Base-by-base conservation (phyloP, 1,284 basidiomycete genomes). In the Cutaneotrichosporon sp. region DNA sequence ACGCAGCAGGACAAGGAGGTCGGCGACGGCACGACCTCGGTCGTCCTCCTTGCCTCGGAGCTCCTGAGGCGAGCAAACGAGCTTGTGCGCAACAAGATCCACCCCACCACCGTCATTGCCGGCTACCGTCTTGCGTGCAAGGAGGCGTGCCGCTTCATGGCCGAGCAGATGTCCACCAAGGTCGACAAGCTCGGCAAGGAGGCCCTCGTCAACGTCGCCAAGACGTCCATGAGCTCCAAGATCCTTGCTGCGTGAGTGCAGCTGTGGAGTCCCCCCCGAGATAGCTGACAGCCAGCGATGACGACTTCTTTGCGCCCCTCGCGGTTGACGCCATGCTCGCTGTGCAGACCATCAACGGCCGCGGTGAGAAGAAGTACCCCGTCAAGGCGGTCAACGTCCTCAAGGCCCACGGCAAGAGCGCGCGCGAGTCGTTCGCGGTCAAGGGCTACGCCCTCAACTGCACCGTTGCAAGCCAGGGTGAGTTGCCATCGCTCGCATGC, bases 1-100 rank as follows among this genome's bases (percentile, higher is more conserved):
- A 94, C 98, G 82, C 98, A 99, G 78, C 95, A 99, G 81, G 97
- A 99, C 81, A 97, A 95, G 79, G 97, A 99, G 82, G 97, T 99
- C 33, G 97, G 97, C 50, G 97, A 99, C 81, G 97, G 97, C 14
- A 99, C 97, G 9, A 99, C 97, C 1, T 98, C 95, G 13, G 97
- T 99, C 49, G 97, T 99, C 50, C 92, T 99, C 71, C 87, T 99
- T 72, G 94, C 95, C 53, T 93, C 97, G 18, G 95, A 99, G 80
- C 87, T 99, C 43, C 84, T 99, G 65, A 88, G 92, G 68, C 86
- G 97, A 60, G 97, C 95, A 64, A 99, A 99, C 79, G 97, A 99
- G 78, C 88, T 99, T 49, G 94, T 99, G 69, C 94, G 97, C 82
- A 90, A 93, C 76, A 98, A 93, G 82, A 98, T 99, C 62, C 97